Percentiles rank a stretch among this genome's conserved stretches.
Evolutionary conservation across 208 protist genomes (phyloP).

Genomic region (Trypanosoma cruzi): DNA sequence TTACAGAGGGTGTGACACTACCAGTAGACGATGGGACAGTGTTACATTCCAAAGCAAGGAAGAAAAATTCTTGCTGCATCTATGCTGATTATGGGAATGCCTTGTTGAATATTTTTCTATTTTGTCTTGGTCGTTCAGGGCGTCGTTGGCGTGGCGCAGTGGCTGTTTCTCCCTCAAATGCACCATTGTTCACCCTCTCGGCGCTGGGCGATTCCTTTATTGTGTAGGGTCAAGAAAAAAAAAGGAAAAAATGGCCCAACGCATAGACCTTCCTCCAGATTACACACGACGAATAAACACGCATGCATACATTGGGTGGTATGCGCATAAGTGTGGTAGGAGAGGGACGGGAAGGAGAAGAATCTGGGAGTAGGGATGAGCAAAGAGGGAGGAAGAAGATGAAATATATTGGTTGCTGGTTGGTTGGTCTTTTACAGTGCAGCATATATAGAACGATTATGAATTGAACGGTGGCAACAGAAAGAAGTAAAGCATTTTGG

Average conservation of each 20-base stretch:
- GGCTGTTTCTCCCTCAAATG: conserved; percentile 54
- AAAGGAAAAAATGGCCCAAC: background rate
- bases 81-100: conserved; percentile 41
- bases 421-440: too few relatives aligned
- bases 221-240: background rate
- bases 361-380: too few relatives aligned
- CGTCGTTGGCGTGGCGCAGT: conserved; percentile 54
- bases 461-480: too few relatives aligned
- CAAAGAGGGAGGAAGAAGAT: too few relatives aligned
- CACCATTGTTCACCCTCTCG: conserved; percentile 37
- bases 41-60: background rate
- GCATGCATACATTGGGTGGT: background rate
- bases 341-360: background rate
- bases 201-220: background rate
- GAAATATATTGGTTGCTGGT: too few relatives aligned
- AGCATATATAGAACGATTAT: too few relatives aligned
- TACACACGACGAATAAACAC: too few relatives aligned
- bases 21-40: background rate
- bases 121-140: conserved; percentile 32
- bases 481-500: too few relatives aligned
- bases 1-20: conserved; percentile 10
- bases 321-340: background rate
- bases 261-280: too few relatives aligned
- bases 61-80: conserved; percentile 30
- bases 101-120: conserved; percentile 41